Percentiles rank a stretch among this genome's conserved stretches.
Conservation (phyloP, 2,329 filamentous ascomycete genomes). For the Aspergillus alliaceus region DNA sequence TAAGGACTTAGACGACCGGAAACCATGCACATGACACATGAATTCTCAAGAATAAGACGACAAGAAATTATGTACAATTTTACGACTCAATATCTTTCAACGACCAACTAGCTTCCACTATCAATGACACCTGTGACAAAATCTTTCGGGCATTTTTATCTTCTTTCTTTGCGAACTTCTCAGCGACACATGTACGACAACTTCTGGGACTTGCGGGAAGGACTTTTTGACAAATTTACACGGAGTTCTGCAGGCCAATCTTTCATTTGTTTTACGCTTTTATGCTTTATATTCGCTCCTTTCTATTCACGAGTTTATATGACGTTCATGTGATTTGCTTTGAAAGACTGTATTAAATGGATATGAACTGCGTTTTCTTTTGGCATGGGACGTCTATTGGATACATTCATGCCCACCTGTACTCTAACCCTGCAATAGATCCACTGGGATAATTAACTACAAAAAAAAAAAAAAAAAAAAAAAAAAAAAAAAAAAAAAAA, state of each 20-base stretch:
- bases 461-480: background rate
- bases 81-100: conserved; percentile 11
- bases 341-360: conserved; percentile 13
- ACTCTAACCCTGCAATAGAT: conserved; percentile 16
- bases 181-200: conserved; percentile 18
- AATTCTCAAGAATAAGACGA: conserved; percentile 14
- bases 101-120: conserved; percentile 11
- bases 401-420: conserved; percentile 8
- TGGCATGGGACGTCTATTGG: conserved; percentile 5
- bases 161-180: conserved; percentile 5
- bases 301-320: conserved; percentile 8
- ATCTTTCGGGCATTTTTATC: conserved; percentile 13
- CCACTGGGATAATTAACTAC: no score
- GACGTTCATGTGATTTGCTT: conserved; percentile 18
- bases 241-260: conserved; percentile 23
- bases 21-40: conserved; percentile 18
- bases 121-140: conserved; percentile 14
- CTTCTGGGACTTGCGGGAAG: conserved; percentile 14
- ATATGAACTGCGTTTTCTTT: background rate
- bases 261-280: conserved; percentile 18
- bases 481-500: background rate
- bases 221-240: conserved; percentile 4
- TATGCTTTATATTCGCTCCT: conserved; percentile 9
- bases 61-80: conserved; percentile 25
- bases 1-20: conserved; percentile 21